Evolutionary conservation across 2,329 filamentous ascomycete genomes (phyloP), one percentile per base, ranked within the genome.

Genomic region (Geoglossum cookeanum): DNA sequence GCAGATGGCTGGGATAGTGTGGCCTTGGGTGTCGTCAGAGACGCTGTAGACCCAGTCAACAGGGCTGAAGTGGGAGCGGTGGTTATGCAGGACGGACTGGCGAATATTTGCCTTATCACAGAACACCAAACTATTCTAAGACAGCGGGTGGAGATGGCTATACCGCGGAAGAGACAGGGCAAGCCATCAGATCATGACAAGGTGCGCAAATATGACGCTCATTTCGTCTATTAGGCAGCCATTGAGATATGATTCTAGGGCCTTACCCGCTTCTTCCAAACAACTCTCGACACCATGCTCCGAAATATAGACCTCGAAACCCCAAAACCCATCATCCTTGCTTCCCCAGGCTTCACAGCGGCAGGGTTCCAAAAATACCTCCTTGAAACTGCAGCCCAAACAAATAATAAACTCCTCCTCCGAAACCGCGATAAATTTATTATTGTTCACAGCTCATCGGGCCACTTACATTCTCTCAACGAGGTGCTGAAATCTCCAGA

Each of bases 1-100:
- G 78, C 79, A 44, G 73, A 80, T 7, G 83, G 89, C 47, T 98
- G 92, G 92, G 92, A 98, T 69, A 90, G 85, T 62, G 82, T 98
- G 9, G 87, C 90, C 3, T 73, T 84, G 53, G 82, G 86, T 59
- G 84, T 86, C 51, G 77, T 98, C 9, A 75, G 79, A 58, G 87
- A 95, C 67, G 84, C 89, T 0, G 77, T 91, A 13, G 83, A 87
- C 63, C 81, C 86, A 63, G 84, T 87, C 62, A 83, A 84, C 65
- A 82, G 85, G 60, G 89, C 88, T 0, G 85, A 91, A 15, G 78
- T 94, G 17, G 87, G 89, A 57, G 91, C 92, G 0, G 84, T 97
- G 0, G 86, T 97, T 29, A 91, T 98, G 85, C 87, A 94, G 64
- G 91, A 97, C 65, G 85, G 86, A 1, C 69, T 86, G 15, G 85